phyloP scores from a whole-genome alignment of 257 asterid genomes.

The Solanum pinnatisectum region DNA sequence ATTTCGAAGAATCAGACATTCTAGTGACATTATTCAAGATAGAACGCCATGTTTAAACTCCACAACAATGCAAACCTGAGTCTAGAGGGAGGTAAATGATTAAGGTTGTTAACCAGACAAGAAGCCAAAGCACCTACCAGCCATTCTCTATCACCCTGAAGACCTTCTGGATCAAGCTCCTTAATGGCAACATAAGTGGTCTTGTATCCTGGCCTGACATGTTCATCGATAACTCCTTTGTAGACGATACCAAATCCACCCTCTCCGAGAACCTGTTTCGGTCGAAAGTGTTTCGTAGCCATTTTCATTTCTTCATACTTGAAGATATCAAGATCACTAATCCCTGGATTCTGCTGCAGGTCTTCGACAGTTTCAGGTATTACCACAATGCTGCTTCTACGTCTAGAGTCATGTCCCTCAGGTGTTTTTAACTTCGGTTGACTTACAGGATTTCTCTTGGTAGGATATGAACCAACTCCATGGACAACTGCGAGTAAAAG shows the following conservation, averaged over 20 bases:
- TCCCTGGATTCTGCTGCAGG: constrained; percentile 60
- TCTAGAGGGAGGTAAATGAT: not conserved
- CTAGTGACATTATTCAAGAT: not conserved
- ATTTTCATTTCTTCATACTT: constrained; percentile 84
- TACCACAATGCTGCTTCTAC: constrained; percentile 22
- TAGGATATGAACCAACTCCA: constrained; percentile 24
- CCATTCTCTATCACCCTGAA: constrained; percentile 97
- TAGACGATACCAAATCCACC: constrained; percentile 93
- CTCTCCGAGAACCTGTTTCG: constrained; percentile 76
- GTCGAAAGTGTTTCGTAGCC: constrained; percentile 82
- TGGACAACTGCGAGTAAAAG: constrained; percentile 3
- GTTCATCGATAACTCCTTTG: constrained; percentile 70
- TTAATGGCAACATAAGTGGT: constrained; percentile 68
- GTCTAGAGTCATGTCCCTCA: constrained; percentile 9
- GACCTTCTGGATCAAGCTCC: constrained; percentile 88
- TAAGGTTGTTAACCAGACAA: not conserved
- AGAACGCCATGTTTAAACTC: not conserved
- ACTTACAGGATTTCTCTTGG: constrained; percentile 26
- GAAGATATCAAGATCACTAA: constrained; percentile 70
- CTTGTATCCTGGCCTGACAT: constrained; percentile 55
- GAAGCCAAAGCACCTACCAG: constrained; percentile 34
- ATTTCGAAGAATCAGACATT: not conserved
- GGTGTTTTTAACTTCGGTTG: constrained; percentile 2
- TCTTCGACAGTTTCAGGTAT: constrained; percentile 62
- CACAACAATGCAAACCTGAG: not conserved